Base-by-base conservation (phyloP, 441 rosid genomes). In the Brassica hybrid region DNA sequence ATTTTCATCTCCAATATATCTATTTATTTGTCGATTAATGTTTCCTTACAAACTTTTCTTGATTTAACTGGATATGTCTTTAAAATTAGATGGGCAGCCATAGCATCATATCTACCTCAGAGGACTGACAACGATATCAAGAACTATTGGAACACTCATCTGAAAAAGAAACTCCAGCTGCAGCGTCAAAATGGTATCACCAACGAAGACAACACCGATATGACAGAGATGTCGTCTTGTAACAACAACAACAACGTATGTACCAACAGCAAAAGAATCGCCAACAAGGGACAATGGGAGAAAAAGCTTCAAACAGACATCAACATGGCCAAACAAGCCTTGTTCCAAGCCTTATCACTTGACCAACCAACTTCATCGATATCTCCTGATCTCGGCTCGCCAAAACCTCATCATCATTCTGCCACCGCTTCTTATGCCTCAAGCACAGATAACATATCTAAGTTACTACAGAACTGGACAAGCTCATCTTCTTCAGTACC, bases 91-190 rank as follows among this genome's bases (percentile, higher is more conserved):
- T 95, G 99, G 99, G 99, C 99, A 16, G 99, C 99, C 48, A 95
- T 95, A 86, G 99, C 99, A 72, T 89, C 99, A 27, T 91, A 91
- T 80, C 97, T 95, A 69, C 97, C 99, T 10, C 97, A 91, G 67
- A 84, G 98, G 76, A 94, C 98, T 65, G 98, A 94, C 72, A 94
- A 94, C 25, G 99, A 94, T 73, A 90, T 94, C 78, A 94, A 94
- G 90, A 94, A 94, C 78, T 94, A 91, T 72, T 94, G 98, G 98
- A 93, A 95, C 88, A 95, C 97, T 16, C 97, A 95, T 83, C 78
- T 95, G 73, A 95, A 93, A 89, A 95, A 90, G 88, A 93, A 93
- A 82, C 94, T 91, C 9, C 83, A 85, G 72, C 84, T 85, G 83
- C 87, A 89, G 72, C 81, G 85, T 73, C 90, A 84, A 21, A 57